Base-by-base conservation (phyloP, 1,284 basidiomycete species). In the Microbotryomycetes sp. region DNA sequence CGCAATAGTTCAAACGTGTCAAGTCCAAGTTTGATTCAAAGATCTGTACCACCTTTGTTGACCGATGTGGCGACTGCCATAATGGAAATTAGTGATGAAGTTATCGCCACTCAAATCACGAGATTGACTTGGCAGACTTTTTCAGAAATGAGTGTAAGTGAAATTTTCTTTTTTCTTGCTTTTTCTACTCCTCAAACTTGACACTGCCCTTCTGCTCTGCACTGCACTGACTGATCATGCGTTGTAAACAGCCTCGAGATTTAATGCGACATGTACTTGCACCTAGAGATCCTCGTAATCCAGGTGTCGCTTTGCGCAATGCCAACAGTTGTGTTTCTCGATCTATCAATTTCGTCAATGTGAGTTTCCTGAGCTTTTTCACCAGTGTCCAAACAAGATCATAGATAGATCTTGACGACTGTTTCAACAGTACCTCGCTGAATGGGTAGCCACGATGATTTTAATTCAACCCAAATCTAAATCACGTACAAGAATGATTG, bases 231-330 rank as follows among this genome's bases (percentile, higher is more conserved):
- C 32, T 50, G 23, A 62, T 48, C n/a, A 31, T n/a, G 5, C 23
- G 7, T 22, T 19, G 22, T 19, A 16, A 9, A 48, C 63, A 73
- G 69, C 72, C 73, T 12, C 66, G 74, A 23, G 73, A 75, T 57
- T 56, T 74, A 1, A 62, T 75, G n/a, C 68, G 74, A 3, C 73
- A 74, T 54, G 72, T 74, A 3, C 62, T 75, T 25, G 71, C 70
- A 3, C 71, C 72, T 12, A 45, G 70, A 9, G 68, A 72, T 53
- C 71, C 73, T 12, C 56, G 61, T 15, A 67, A 72, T 50, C 67
- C 70, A 12, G 57, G 64, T 2, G 58, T 62, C n/a, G 67, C 66
- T 1, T 56, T 68, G 2, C 65, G 70, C 15, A 65, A 68, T 45
- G 52, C 62, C 9, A 60, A 69, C 19, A 67, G 64, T 42, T 69